phyloP scores from a whole-genome alignment of 768 basidiomycete genomes.

The Tremella yokohamensis region DNA sequence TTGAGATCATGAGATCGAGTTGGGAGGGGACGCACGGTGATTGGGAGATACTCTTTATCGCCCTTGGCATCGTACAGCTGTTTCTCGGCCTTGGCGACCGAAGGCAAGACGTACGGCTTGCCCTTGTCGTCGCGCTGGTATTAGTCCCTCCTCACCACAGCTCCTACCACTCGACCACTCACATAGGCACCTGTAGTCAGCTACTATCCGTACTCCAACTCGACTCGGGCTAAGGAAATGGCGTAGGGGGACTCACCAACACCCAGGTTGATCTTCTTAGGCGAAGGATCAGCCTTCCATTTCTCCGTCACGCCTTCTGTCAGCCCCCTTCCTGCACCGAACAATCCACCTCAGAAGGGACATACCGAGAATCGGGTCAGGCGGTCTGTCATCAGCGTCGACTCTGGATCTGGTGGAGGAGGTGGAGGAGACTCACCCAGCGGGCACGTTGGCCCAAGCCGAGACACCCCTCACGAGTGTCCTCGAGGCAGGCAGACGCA shows the following conservation, averaged over 20 bases:
- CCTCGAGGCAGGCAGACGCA: constrained; percentile 4
- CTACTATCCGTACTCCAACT: background rate
- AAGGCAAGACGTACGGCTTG: constrained; percentile 87
- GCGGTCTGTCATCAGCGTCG: constrained; percentile 31
- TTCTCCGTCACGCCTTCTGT: constrained; percentile 68
- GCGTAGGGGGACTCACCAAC: constrained; percentile 72
- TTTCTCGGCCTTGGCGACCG: constrained; percentile 75
- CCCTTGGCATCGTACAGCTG: constrained; percentile 62
- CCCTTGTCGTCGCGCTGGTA: constrained; percentile 73
- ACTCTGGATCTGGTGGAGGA: background rate
- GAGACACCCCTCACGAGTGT: constrained; percentile 29
- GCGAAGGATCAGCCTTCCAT: constrained; percentile 90
- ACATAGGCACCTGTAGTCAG: constrained; percentile 42
- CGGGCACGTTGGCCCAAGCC: constrained; percentile 45
- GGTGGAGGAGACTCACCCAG: constrained; percentile 32
- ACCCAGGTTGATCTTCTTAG: constrained; percentile 94
- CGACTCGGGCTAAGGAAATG: background rate
- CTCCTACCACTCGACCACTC: constrained; percentile 15
- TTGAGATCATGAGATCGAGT: background rate
- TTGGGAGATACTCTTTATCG: constrained; percentile 96
- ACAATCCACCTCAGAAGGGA: background rate
- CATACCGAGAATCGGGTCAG: constrained; percentile 48
- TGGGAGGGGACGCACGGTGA: constrained; percentile 56
- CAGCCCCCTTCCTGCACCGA: background rate
- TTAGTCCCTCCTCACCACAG: background rate